These are phyloP conservation scores for Coniochaeta prunicola DNA, from an alignment of 2,329 filamentous ascomycete species.

Conservation along the genomic window DNA sequence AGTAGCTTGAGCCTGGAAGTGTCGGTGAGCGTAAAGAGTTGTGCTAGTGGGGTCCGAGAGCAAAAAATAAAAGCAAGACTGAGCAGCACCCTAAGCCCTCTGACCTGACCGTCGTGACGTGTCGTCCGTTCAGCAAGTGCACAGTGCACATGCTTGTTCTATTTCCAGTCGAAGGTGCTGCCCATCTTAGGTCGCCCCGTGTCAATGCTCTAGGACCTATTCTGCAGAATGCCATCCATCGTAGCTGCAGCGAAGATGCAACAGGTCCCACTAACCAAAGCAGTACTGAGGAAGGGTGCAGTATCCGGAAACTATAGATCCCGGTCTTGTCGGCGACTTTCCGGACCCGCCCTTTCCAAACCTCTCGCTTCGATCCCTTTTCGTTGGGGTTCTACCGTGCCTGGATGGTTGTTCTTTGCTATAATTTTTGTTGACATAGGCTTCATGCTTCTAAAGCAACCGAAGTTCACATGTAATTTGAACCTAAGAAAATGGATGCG, in stretches of 20 bases:
- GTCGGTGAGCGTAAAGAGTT: not conserved
- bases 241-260: not conserved
- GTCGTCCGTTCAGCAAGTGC: too few relatives aligned
- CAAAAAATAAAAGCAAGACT: not conserved
- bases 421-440: not conserved
- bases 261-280: not conserved
- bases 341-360: not conserved
- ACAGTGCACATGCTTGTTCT: too few relatives aligned
- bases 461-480: not conserved
- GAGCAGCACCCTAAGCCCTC: too few relatives aligned
- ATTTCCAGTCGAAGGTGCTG: too few relatives aligned
- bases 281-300: not conserved
- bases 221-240: not conserved
- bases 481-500: not conserved
- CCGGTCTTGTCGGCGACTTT: not conserved
- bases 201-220: not conserved
- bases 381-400: not conserved
- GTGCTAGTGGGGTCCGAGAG: not conserved
- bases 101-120: too few relatives aligned
- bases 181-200: too few relatives aligned
- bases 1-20: not conserved
- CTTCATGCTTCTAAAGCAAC: not conserved
- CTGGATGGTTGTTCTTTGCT: not conserved
- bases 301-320: not conserved
- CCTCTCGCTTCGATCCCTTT: not conserved